phyloP scores from a whole-genome alignment of 2,329 filamentous ascomycete species.

The Pseudogymnoascus sp. region DNA sequence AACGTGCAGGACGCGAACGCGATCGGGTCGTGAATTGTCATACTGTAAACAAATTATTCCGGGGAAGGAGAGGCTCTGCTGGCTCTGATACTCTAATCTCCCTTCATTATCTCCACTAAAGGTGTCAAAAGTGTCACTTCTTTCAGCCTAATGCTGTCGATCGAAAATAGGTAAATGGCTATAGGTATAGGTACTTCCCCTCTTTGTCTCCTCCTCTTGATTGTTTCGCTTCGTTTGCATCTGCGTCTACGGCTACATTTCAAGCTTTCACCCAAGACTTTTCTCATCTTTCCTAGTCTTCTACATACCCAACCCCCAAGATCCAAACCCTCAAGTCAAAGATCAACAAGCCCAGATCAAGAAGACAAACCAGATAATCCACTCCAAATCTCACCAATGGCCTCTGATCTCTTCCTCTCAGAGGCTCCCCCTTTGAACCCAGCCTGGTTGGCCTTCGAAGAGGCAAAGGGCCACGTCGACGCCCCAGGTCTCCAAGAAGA shows the following conservation, averaged over 20 bases:
- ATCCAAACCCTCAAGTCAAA: not conserved
- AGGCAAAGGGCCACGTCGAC: conserved; percentile 24
- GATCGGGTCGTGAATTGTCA: conserved; percentile 6
- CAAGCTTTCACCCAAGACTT: not conserved
- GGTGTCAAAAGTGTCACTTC: conserved; percentile 6
- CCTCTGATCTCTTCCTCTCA: conserved; percentile 14
- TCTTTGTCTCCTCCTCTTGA: not conserved
- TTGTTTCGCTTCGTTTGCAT: not conserved
- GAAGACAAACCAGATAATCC: not conserved
- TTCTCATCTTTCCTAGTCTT: not conserved
- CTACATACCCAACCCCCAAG: not conserved
- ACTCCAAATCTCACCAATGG: not conserved
- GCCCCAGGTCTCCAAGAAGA: conserved; percentile 22
- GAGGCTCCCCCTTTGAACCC: conserved; percentile 32
- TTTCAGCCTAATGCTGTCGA: conserved; percentile 2
- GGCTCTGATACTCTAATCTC: not conserved
- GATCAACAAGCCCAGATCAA: not conserved
- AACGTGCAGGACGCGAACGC: not conserved
- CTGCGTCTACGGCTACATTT: not conserved
- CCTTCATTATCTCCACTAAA: not conserved
- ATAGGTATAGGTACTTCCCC: not conserved
- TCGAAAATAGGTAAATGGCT: not conserved
- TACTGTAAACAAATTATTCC: conserved; percentile 3
- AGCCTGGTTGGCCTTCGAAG: conserved; percentile 36
- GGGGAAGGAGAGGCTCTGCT: not conserved